These are phyloP conservation scores for Colletotrichum eremochloae DNA, from an alignment of 2,329 filamentous ascomycete genomes.

Conservation along the genomic window DNA sequence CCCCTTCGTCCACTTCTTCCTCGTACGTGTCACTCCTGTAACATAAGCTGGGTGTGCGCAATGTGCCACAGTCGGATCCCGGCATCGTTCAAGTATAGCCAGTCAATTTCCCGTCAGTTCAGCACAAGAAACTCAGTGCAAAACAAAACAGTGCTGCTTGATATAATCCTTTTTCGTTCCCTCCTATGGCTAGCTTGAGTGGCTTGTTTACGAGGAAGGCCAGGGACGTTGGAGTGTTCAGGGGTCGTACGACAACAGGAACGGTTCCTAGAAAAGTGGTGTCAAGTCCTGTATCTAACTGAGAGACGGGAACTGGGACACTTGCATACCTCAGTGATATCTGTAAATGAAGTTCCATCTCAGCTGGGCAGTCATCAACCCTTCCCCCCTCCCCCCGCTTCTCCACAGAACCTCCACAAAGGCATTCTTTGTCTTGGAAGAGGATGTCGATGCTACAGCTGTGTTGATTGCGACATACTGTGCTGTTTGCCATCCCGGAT, in stretches of 20 bases:
- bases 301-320: conserved; percentile 10
- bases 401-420: background rate
- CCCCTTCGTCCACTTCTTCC: background rate
- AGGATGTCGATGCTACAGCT: background rate
- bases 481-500: background rate
- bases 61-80: conserved; percentile 27
- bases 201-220: conserved; percentile 34
- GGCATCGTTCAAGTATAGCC: conserved; percentile 16
- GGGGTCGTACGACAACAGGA: conserved; percentile 29
- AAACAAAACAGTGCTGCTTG: conserved; percentile 32
- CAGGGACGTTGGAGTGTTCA: conserved; percentile 9
- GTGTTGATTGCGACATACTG: background rate
- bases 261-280: conserved; percentile 13
- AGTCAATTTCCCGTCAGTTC: conserved; percentile 15
- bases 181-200: conserved; percentile 3
- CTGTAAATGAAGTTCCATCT: background rate
- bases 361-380: background rate
- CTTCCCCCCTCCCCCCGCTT: too few relatives aligned
- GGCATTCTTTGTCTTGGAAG: background rate
- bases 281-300: conserved; percentile 11
- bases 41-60: conserved; percentile 14
- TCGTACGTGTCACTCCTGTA: conserved; percentile 10
- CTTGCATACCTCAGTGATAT: background rate
- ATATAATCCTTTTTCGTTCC: conserved; percentile 8
- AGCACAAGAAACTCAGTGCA: conserved; percentile 8